Evolutionary conservation across 345 rosid genomes (phyloP), one percentile per base, ranked within the genome.

Genomic region (Eucalyptus coolabah): DNA sequence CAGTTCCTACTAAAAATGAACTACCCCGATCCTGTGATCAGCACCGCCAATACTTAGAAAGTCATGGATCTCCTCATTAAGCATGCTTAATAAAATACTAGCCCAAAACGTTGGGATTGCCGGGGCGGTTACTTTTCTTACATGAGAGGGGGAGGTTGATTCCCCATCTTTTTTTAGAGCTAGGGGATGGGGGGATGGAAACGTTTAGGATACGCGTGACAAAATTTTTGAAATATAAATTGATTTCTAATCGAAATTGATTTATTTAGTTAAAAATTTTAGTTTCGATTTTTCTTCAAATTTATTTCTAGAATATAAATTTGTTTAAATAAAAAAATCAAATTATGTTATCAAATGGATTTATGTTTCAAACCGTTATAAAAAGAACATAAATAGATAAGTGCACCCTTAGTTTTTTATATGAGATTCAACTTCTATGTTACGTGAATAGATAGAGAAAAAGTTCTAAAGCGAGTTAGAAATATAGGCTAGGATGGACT

Each of bases 161-260:
- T 53, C 2, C 1, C 24, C 59, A 2, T 53, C 0, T 1, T 53
- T 53, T 53, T 21, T 21, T 0, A 8, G 5, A 21, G 5, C 1
- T 8, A 4, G 2, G 11, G 5, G 59, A 53, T 8, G 2, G 59
- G 0, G 11, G 5, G 59, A 53, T 8, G 2, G 59, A 0, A 5
- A 53, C 5, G 2, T 53, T 53, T 8, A 51, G 0, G 5, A n/a
- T n/a, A n/a, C n/a, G n/a, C n/a, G n/a, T 49, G 2, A 0, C 5
- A 47, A 47, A 47, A 47, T 4, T 47, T 47, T 0, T 4, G 5
- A 12, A 49, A 49, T 12, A 49, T 0, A 49, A 49, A 12, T 49
- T 47, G 4, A 9, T 45, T 45, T 8, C 0, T 8, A 2, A 1
- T 1, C 2, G 0, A 45, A 45, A 45, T 45, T 45, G 4, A 45